These are phyloP conservation scores for Hibiscus mutabilis DNA, from an alignment of 345 rosid species.

Conservation along the genomic window DNA sequence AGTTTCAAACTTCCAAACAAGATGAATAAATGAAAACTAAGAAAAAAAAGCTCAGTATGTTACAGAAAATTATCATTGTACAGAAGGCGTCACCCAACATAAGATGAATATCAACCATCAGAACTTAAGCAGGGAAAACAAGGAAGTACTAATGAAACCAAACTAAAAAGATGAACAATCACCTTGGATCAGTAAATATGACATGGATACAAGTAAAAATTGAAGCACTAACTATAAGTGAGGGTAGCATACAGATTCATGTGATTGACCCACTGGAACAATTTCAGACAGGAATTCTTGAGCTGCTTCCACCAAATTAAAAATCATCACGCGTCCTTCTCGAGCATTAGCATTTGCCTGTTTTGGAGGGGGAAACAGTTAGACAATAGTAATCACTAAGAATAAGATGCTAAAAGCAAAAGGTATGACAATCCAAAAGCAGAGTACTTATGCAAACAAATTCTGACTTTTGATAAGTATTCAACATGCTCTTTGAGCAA, in stretches of 20 bases:
- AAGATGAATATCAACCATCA: background rate
- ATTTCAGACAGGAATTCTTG: constrained; percentile 92
- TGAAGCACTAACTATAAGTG: background rate
- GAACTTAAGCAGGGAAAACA: background rate
- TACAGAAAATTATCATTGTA: background rate
- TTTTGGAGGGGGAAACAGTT: background rate
- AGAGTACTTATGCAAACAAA: background rate
- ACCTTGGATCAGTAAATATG: background rate
- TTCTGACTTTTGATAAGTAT: constrained; percentile 4
- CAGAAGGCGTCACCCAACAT: background rate
- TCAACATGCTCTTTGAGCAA: background rate
- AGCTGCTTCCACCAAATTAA: constrained; percentile 93
- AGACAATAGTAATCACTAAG: background rate
- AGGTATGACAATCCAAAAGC: background rate
- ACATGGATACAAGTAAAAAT: background rate
- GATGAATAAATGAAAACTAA: background rate
- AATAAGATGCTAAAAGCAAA: background rate
- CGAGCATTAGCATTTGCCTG: constrained; percentile 85
- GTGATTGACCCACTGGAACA: constrained; percentile 40
- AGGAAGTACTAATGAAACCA: background rate
- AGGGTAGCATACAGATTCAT: constrained; percentile 48
- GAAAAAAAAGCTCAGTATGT: background rate
- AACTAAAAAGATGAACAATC: background rate
- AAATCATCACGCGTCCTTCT: constrained; percentile 95
- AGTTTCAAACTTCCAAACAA: background rate